Evolutionary conservation across 202 grass and related monocot species (phyloP), one percentile per base, ranked within the genome.

Genomic region (Zoysia matrella): DNA sequence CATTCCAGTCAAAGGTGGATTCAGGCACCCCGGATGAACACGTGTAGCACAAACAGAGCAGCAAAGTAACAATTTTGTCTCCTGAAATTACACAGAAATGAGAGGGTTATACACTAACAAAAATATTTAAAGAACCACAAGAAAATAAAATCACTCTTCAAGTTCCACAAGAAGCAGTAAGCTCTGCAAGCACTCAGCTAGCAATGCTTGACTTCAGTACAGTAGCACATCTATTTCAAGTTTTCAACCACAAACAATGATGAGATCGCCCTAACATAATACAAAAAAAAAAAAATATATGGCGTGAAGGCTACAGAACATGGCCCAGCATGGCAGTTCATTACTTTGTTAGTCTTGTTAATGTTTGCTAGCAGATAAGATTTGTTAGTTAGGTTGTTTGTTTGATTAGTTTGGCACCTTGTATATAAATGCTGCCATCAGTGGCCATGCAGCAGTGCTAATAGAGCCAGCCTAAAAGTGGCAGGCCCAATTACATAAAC

Each of bases 1-100:
- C 52, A 81, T 46, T 68, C 86, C 95, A 74, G 84, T 98, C 95
- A 82, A 95, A 80, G 95, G 92, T 72, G 95, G 95, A 76, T 92
- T 81, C 73, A 94, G 63, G 79, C 92, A 98, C 72, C 85, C 73
- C 84, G 95, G 92, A 65, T 98, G 95, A 80, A 98, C 92, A 63
- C 74, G 71, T 80, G 73, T 79, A 71, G 84, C 76, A 83, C 95
- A 98, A 84, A 83, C 90, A 4, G 90, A 95, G 86, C 95, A 98
- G 54, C 52, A 78, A 83, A 98, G 88, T 82, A 98, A 85, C 69
- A 76, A 12, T 52, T 55, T 90, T 77, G 89, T 98, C 62, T 93
- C 92, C 95, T 97, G 66, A 78, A 84, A 83, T 58, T 43, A 39
- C 15, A 63, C 48, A 48, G 52, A 70, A 81, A 67, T 69, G 14